These are phyloP conservation scores for Aciculoconidium aculeatum DNA, from an alignment of 805 yeast genomes.

Conservation along the genomic window DNA sequence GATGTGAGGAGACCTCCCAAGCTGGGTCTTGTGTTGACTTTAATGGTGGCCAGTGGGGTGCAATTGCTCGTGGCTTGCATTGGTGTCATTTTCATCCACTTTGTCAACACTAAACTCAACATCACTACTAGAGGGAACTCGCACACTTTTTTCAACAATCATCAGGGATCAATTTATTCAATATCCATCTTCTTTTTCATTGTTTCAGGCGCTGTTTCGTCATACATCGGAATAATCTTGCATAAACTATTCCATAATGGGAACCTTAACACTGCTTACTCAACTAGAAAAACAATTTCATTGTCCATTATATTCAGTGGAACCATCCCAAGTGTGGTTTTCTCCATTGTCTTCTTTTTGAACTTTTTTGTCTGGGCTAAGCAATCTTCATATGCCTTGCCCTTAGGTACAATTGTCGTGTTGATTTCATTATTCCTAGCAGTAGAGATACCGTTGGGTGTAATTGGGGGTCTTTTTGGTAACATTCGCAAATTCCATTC, in stretches of 20 bases:
- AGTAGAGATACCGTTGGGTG: constrained; percentile 68
- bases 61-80: constrained; percentile 63
- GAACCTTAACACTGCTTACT: constrained; percentile 23
- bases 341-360: constrained; percentile 47
- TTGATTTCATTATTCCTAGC: constrained; percentile 55
- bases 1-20: constrained; percentile 54
- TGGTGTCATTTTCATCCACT: constrained; percentile 54
- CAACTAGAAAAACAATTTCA: constrained; percentile 7
- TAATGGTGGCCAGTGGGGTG: constrained; percentile 66
- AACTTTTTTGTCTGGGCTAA: constrained; percentile 73
- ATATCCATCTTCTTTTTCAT: constrained; percentile 56
- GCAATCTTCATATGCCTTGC: constrained; percentile 69
- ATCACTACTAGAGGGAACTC: constrained; percentile 27
- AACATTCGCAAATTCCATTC: constrained; percentile 26
- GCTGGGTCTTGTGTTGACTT: constrained; percentile 43
- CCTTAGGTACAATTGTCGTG: constrained; percentile 66
- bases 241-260: constrained; percentile 48
- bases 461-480: constrained; percentile 61
- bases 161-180: constrained; percentile 62
- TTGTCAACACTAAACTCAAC: constrained; percentile 25
- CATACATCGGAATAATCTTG: constrained; percentile 63
- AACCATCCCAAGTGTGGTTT: constrained; percentile 40
- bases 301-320: constrained; percentile 31
- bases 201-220: constrained; percentile 68
- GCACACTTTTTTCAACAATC: constrained; percentile 56